Evolutionary conservation across 345 rosid genomes (phyloP).

Genomic region (Schrenkiella parvula): DNA sequence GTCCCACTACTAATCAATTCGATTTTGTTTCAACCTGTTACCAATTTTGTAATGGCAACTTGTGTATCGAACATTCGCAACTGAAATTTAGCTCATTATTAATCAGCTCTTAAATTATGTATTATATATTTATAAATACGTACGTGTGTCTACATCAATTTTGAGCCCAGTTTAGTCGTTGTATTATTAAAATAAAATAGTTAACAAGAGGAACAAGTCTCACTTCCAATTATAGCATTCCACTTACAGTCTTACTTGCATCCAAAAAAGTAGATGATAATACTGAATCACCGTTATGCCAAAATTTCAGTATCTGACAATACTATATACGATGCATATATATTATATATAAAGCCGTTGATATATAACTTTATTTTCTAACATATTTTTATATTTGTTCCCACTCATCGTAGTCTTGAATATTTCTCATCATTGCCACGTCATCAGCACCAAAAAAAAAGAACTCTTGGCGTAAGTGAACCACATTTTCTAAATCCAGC

Average conservation of each 20-base stretch:
- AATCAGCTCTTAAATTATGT: neutral
- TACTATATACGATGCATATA: conserved; percentile 2
- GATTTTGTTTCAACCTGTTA: neutral
- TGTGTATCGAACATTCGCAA: neutral
- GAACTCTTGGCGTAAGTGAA: neutral
- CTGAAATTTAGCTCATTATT: neutral
- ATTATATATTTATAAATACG: neutral
- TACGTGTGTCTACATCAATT: neutral
- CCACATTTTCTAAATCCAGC: conserved; percentile 1
- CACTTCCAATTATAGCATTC: conserved; percentile 28
- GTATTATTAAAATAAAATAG: neutral
- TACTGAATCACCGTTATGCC: conserved; percentile 27
- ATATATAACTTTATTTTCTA: conserved; percentile 8
- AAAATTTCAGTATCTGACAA: conserved; percentile 29
- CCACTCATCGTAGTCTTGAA: conserved; percentile 6
- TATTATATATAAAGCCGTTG: neutral
- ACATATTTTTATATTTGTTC: neutral
- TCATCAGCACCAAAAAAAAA: neutral
- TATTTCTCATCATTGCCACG: neutral
- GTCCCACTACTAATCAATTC: neutral
- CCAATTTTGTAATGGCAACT: neutral
- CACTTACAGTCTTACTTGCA: conserved; percentile 21
- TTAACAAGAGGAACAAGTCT: conserved; percentile 14
- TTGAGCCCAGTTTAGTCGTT: neutral
- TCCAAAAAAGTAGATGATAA: conserved; percentile 21